Conservation (phyloP, 2,329 filamentous ascomycete genomes). For the Venturia pyrina region DNA sequence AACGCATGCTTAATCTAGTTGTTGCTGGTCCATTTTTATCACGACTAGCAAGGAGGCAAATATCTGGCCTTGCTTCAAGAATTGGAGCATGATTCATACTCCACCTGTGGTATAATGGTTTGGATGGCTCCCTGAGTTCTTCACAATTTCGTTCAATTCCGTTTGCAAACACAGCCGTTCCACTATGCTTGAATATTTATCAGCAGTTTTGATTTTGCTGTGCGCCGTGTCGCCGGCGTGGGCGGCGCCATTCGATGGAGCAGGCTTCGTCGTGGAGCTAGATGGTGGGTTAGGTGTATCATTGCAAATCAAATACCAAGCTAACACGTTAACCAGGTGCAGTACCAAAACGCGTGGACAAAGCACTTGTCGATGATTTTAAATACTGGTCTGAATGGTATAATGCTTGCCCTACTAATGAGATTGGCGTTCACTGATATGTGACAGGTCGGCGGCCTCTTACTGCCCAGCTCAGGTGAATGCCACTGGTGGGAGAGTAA, state of each 20-base stretch:
- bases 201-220: background rate
- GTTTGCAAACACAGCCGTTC: too few relatives aligned
- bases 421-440: background rate
- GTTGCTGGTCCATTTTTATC: background rate
- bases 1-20: background rate
- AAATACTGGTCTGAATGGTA: background rate
- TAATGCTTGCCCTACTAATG: background rate
- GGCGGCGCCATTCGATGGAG: background rate
- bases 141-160: background rate
- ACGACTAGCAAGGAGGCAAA: background rate
- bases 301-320: background rate
- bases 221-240: background rate
- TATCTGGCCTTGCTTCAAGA: too few relatives aligned
- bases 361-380: background rate
- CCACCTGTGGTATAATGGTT: too few relatives aligned
- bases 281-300: background rate
- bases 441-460: background rate
- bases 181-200: background rate
- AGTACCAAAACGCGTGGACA: background rate
- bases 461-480: slow-evolving; percentile 5
- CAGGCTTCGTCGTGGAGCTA: background rate
- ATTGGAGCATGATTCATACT: too few relatives aligned
- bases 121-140: background rate
- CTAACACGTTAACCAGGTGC: background rate
- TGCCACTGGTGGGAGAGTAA: background rate